A percentile compares a stretch with the other conserved stretches of the same genome.
These are phyloP conservation scores for Cucurbita moschata DNA, from an alignment of 306 rosid species.

Conservation along the genomic window DNA sequence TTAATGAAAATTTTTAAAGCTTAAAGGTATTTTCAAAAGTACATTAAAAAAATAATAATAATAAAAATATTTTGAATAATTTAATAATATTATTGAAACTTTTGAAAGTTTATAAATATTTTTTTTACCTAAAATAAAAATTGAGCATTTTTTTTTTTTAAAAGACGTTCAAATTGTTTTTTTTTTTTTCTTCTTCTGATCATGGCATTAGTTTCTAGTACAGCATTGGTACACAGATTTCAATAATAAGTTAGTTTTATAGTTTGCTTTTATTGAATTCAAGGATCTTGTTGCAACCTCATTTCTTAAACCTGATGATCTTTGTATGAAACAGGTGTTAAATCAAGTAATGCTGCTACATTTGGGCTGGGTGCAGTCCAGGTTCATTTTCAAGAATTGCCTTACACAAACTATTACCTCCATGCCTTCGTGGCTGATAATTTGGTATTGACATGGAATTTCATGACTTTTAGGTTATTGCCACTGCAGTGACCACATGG, in stretches of 20 bases:
- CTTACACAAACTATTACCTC: background rate
- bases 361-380: constrained; percentile 64
- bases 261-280: background rate
- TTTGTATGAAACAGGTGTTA: constrained; percentile 32
- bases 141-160: too few species aligned
- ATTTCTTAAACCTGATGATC: background rate
- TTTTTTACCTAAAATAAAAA: too few species aligned
- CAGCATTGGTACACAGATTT: background rate
- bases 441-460: background rate
- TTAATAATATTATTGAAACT: too few species aligned
- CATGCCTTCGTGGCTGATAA: background rate
- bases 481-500: constrained; percentile 66
- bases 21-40: too few species aligned
- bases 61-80: too few species aligned
- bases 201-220: background rate
- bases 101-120: too few species aligned
- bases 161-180: too few species aligned
- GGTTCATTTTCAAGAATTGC: constrained; percentile 10
- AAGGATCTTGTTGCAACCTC: background rate
- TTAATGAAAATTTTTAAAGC: too few species aligned
- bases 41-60: too few species aligned
- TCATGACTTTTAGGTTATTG: constrained; percentile 33
- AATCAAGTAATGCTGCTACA: constrained; percentile 50
- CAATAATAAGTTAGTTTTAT: background rate
- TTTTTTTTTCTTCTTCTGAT: too few species aligned